Percentiles rank a stretch among this genome's conserved stretches.
phyloP scores from a whole-genome alignment of 1,139 yeast species.

The Saccharomyces hybrid region DNA sequence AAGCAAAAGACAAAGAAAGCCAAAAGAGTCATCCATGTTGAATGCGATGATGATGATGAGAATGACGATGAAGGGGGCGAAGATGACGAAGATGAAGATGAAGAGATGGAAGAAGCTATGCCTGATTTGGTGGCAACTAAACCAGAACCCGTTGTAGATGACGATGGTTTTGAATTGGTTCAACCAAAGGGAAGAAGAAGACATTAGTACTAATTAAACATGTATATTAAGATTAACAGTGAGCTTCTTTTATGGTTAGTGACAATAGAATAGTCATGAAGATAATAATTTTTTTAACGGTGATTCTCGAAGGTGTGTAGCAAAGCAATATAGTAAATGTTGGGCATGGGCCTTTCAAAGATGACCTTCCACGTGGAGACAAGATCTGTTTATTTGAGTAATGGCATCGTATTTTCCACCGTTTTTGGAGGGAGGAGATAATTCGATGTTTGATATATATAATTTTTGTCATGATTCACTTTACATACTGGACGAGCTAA shows the following conservation, averaged over 20 bases:
- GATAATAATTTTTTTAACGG: background rate
- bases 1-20: constrained; percentile 39
- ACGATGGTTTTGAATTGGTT: constrained; percentile 88
- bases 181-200: constrained; percentile 53
- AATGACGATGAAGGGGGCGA: constrained; percentile 42
- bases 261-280: background rate
- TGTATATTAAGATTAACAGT: background rate
- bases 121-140: constrained; percentile 26
- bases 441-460: too few relatives aligned
- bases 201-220: constrained; percentile 6
- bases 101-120: constrained; percentile 29
- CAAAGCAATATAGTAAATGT: background rate
- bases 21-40: constrained; percentile 36
- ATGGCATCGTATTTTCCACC: too few relatives aligned
- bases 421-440: too few relatives aligned
- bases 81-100: constrained; percentile 30
- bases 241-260: background rate
- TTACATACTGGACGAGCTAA: too few relatives aligned
- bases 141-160: constrained; percentile 64
- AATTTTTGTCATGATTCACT: too few relatives aligned
- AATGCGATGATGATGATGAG: constrained; percentile 46
- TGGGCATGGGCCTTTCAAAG: background rate
- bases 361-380: background rate
- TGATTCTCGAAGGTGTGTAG: background rate
- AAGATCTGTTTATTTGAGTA: background rate